A percentile compares a stretch with the other conserved stretches of the same genome.
These are phyloP conservation scores for Podila verticillata DNA, from an alignment of 192 early-diverging fungal species.

Conservation along the genomic window DNA sequence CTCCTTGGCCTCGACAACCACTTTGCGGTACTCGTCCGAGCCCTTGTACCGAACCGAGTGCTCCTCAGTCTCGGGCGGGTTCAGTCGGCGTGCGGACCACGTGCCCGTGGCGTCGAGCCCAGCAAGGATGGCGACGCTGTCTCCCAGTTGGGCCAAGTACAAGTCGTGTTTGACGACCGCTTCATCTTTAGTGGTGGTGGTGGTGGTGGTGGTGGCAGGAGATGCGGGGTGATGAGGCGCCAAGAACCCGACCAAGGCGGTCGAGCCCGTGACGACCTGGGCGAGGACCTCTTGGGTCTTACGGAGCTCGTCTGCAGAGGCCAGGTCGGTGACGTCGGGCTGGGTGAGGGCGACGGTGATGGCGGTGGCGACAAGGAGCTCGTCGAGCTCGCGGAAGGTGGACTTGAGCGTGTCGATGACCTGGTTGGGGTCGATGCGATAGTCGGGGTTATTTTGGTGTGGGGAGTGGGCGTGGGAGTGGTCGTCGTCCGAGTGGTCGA, in stretches of 20 bases:
- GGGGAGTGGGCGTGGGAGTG: background rate
- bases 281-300: conserved; percentile 31
- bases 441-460: conserved; percentile 5
- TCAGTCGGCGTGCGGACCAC: conserved; percentile 31
- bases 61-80: conserved; percentile 44
- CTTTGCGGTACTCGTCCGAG: conserved; percentile 37
- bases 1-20: conserved; percentile 36
- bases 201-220: background rate
- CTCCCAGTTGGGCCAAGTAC: conserved; percentile 41
- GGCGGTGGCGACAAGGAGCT: conserved; percentile 39
- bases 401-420: conserved; percentile 49
- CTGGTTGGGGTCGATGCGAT: conserved; percentile 44
- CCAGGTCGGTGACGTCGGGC: conserved; percentile 11
- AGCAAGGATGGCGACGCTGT: conserved; percentile 36
- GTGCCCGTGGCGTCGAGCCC: conserved; percentile 20
- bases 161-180: conserved; percentile 7
- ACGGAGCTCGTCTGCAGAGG: conserved; percentile 17
- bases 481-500: conserved; percentile 36
- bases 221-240: background rate
- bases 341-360: conserved; percentile 37
- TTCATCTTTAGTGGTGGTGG: background rate
- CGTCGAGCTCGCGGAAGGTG: conserved; percentile 43
- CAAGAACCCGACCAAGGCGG: conserved; percentile 37
- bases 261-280: conserved; percentile 19
- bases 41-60: conserved; percentile 39